A percentile compares a stretch with the other conserved stretches of the same genome.
Conservation (phyloP, 2,329 filamentous ascomycete species). For the Leptographium lundbergii region DNA sequence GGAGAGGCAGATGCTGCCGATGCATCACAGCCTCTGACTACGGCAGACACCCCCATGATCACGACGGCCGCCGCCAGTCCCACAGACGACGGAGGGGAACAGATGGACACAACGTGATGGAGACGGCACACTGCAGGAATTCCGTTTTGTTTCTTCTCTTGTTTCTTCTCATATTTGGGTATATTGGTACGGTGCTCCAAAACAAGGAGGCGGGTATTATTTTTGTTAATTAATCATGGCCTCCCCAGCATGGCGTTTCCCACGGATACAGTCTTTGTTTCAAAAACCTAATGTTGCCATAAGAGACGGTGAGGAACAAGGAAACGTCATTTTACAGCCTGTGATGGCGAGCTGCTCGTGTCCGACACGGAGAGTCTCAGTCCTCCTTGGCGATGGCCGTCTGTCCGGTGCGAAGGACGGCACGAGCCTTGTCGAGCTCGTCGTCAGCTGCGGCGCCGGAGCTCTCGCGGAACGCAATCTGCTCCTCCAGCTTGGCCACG, state of each 20-base stretch:
- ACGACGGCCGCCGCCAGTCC: neutral
- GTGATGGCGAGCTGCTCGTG: neutral
- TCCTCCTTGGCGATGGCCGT: constrained; percentile 18
- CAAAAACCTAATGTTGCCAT: too few species aligned
- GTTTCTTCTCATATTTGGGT: neutral
- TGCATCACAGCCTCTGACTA: too few species aligned
- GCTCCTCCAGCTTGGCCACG: constrained; percentile 59
- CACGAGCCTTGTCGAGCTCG: constrained; percentile 43
- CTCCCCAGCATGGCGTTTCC: neutral
- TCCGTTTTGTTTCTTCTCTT: neutral
- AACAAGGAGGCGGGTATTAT: neutral
- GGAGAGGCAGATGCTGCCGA: neutral
- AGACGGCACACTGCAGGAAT: neutral
- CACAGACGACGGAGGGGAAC: constrained; percentile 36
- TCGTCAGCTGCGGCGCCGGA: constrained; percentile 26
- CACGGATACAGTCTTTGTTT: neutral
- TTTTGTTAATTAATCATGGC: neutral
- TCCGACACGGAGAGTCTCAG: neutral
- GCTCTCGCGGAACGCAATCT: constrained; percentile 53
- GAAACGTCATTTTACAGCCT: neutral
- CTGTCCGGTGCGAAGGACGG: constrained; percentile 38
- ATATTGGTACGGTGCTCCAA: neutral
- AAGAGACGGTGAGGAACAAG: neutral
- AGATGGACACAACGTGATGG: constrained; percentile 50
- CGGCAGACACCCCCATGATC: neutral